Evolutionary conservation across 129 eudicot species (phyloP), one percentile per base, ranked within the genome.

Genomic region (Ambrosia artemisiifolia): DNA sequence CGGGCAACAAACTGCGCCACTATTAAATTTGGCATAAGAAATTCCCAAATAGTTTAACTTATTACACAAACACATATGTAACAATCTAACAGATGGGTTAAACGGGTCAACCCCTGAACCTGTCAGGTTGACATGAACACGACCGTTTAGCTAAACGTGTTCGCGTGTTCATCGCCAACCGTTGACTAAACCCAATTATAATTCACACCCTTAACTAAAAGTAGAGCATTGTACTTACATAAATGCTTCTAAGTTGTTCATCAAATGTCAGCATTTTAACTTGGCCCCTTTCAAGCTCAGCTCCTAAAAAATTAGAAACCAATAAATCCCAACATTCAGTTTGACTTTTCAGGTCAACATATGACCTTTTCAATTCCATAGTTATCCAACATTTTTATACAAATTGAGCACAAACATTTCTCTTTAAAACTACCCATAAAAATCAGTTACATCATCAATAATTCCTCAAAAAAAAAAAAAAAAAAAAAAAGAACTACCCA

Each of bases 221-320:
- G 34, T 13, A 67, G 1, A 33, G 32, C 13, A 60, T 2, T 32
- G 16, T 36, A 66, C 79, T 77, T 63, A 82, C 85, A 67, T 75
- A 65, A 63, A 81, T 66, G 75, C 38, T 56, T 78, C 62, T 63
- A 44, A 74, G 66, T 59, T 65, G 78, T 73, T 76, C 82, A 38
- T 81, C 79, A 9, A 77, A 72, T 19, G 69, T 72, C 49, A 47
- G 68, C 76, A 70, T 63, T 70, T 19, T 35, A 10, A 38, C 24
- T 44, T 64, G 65, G 72, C 57, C 34, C 32, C 49, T 54, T 63
- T 72, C 61, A 53, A 43, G 24, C 20, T 49, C 77, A 11, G 78
- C 20, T 65, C 64, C 81, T 75, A 18, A 54, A 72, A 53, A 47
- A 46, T 65, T 12, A 34, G 49, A 67, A 54, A 34, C 38, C 69